phyloP scores from a whole-genome alignment of 2,329 filamentous ascomycete species.

The Macrophomina phaseolina region DNA sequence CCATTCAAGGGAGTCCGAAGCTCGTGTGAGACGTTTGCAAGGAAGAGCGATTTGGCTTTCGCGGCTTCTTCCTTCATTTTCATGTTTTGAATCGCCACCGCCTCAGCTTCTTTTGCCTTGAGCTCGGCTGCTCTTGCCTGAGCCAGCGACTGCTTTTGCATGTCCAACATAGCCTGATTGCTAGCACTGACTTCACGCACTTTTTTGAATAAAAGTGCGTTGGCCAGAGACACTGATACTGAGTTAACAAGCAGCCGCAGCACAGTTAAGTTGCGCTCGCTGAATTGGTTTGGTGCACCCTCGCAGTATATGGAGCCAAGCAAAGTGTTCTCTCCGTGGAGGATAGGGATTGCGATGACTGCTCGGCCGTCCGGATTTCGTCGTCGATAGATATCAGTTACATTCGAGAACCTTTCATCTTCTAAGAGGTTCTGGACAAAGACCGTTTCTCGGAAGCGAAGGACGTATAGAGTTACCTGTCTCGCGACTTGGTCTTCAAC shows the following conservation, averaged over 20 bases:
- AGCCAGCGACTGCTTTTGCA: constrained; percentile 75
- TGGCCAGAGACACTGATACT: constrained; percentile 69
- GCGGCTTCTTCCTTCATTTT: constrained; percentile 83
- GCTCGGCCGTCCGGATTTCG: constrained; percentile 73
- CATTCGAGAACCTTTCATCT: constrained; percentile 80
- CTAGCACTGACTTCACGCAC: constrained; percentile 79
- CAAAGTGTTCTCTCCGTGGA: constrained; percentile 72
- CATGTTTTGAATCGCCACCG: constrained; percentile 77
- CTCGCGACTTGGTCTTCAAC: constrained; percentile 72
- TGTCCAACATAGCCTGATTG: constrained; percentile 77
- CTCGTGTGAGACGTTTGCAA: constrained; percentile 63
- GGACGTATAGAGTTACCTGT: constrained; percentile 77
- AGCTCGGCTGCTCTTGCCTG: constrained; percentile 75
- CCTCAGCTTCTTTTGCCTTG: constrained; percentile 78
- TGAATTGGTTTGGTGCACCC: constrained; percentile 75
- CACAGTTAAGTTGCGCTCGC: constrained; percentile 66
- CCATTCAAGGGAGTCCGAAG: constrained; percentile 63
- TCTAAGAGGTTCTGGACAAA: constrained; percentile 75
- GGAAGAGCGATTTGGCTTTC: constrained; percentile 81
- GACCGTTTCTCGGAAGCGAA: constrained; percentile 76
- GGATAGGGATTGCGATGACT: constrained; percentile 80
- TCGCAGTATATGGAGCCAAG: constrained; percentile 79
- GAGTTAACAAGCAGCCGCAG: constrained; percentile 75
- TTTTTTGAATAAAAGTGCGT: constrained; percentile 68
- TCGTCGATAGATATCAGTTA: constrained; percentile 70